Percentiles rank a stretch among this genome's conserved stretches.
These are phyloP conservation scores for Prunus persica DNA, from an alignment of 306 rosid genomes.

Conservation along the genomic window Prunus_persica_NCBIv2 NC_034009.1:16945001-16945500, in stretches of 20 bases:
- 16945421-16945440: conserved; percentile 51
- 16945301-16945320: conserved; percentile 62
- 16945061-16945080: conserved; percentile 55
- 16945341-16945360: conserved; percentile 57
- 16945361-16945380: conserved; percentile 47
- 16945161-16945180: conserved; percentile 57
- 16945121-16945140: conserved; percentile 56
- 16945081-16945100: conserved; percentile 44
- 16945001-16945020: conserved; percentile 59
- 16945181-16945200: conserved; percentile 46
- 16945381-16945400: conserved; percentile 50
- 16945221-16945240: conserved; percentile 59
- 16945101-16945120: conserved; percentile 65
- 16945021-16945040: conserved; percentile 67
- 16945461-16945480: conserved; percentile 38
- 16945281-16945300: conserved; percentile 40
- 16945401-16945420: conserved; percentile 48
- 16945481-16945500: conserved; percentile 57
- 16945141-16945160: conserved; percentile 57
- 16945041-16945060: conserved; percentile 60
- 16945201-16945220: conserved; percentile 48
- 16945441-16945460: conserved; percentile 46
- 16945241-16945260: conserved; percentile 48
- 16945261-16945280: conserved; percentile 57
- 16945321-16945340: conserved; percentile 47